These are phyloP conservation scores for Trichoderma simmonsii DNA, from an alignment of 2,329 filamentous ascomycete species.

Conservation along the genomic window DNA sequence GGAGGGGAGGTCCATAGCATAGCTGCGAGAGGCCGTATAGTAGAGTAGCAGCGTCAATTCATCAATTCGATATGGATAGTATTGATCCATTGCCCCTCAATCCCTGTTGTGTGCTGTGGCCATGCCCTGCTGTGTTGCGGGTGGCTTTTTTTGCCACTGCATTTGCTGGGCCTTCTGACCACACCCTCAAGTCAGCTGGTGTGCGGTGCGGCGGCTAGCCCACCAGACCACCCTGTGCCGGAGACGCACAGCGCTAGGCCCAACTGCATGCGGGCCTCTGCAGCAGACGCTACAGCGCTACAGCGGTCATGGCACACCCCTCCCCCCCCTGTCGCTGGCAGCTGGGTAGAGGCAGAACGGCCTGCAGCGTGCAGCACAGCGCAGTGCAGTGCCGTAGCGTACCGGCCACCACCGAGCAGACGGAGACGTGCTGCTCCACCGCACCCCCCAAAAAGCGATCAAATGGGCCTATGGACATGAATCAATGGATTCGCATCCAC, in stretches of 20 bases:
- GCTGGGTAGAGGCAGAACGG: not conserved
- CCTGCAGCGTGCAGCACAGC: not conserved
- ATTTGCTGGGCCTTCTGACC: slow-evolving; percentile 3
- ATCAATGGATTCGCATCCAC: not conserved
- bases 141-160: slow-evolving; percentile 14
- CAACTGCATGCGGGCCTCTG: slow-evolving; percentile 12
- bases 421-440: not conserved
- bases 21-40: not conserved
- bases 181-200: slow-evolving; percentile 17
- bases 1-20: not conserved
- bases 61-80: not conserved
- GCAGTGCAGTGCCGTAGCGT: slow-evolving; percentile 4
- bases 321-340: not conserved
- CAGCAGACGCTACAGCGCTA: not conserved
- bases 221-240: not conserved
- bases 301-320: not conserved
- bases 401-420: slow-evolving; percentile 3
- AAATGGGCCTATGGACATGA: not conserved
- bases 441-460: not conserved
- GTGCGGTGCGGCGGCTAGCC: slow-evolving; percentile 2
- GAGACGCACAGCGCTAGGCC: slow-evolving; percentile 10
- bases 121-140: not conserved
- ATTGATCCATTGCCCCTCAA: not conserved
- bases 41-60: not conserved
- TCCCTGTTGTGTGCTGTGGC: not conserved